These are phyloP conservation scores for Microbotryum lychnidis-dioicae DNA, from an alignment of 1,284 basidiomycete species.

Conservation along the genomic window DNA sequence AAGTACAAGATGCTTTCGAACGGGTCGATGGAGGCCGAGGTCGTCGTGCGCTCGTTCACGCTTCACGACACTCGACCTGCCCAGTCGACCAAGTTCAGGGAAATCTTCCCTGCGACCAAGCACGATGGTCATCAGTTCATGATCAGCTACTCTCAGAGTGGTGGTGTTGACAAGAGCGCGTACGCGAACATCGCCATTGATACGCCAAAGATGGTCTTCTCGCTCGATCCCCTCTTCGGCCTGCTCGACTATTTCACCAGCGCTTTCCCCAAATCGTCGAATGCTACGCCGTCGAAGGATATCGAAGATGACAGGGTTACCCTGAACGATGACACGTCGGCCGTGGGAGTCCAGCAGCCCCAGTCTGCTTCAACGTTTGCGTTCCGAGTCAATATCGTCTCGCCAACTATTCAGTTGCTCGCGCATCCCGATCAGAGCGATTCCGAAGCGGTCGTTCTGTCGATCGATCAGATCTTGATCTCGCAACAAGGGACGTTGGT, in stretches of 20 bases:
- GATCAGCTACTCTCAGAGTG: conserved; percentile 73
- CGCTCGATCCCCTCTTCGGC: conserved; percentile 84
- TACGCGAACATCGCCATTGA: conserved; percentile 82
- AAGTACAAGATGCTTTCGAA: conserved; percentile 78
- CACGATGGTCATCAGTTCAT: conserved; percentile 84
- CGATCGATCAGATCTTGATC: conserved; percentile 75
- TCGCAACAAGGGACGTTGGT: conserved; percentile 91
- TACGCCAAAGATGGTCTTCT: conserved; percentile 86
- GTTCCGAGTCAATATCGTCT: conserved; percentile 83
- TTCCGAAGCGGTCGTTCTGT: conserved; percentile 79
- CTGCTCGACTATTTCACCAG: conserved; percentile 76
- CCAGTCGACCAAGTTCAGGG: conserved; percentile 70
- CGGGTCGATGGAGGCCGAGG: conserved; percentile 74
- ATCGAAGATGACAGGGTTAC: conserved; percentile 29
- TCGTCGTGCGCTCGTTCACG: conserved; percentile 81
- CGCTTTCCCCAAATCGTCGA: conserved; percentile 44
- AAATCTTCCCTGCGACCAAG: conserved; percentile 85
- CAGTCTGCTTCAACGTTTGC: conserved; percentile 39
- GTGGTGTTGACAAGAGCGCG: conserved; percentile 51
- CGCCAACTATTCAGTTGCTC: conserved; percentile 80
- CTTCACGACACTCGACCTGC: conserved; percentile 81
- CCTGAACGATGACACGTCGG: conserved; percentile 30
- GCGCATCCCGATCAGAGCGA: conserved; percentile 73
- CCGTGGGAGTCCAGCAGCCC: conserved; percentile 13
- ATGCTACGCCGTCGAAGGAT: conserved; percentile 13